phyloP scores from a whole-genome alignment of 2,329 filamentous ascomycete species.

The Xylaria sp. region DNA sequence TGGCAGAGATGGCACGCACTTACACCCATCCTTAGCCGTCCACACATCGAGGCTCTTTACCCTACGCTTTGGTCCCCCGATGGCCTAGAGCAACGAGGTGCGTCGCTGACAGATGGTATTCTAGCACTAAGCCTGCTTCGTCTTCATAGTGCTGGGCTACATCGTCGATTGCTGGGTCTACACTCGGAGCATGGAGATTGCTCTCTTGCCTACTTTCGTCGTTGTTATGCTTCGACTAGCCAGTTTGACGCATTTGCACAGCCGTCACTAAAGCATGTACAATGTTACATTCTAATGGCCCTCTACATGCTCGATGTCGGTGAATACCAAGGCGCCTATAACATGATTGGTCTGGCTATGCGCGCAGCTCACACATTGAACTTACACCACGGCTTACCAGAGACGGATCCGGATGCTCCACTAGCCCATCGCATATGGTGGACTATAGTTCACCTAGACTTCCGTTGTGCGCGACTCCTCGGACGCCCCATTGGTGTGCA shows the following conservation, averaged over 20 bases:
- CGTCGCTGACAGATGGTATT: conserved; percentile 25
- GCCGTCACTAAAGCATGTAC: conserved; percentile 27
- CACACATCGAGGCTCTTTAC: conserved; percentile 23
- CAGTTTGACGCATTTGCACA: conserved; percentile 31
- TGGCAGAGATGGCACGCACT: conserved; percentile 32
- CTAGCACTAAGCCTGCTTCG: conserved; percentile 27
- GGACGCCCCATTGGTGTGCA: conserved; percentile 32
- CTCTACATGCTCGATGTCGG: conserved; percentile 33
- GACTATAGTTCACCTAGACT: conserved; percentile 34
- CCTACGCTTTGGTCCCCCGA: conserved; percentile 23
- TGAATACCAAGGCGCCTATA: conserved; percentile 35
- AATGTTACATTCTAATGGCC: conserved; percentile 35
- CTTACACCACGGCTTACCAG: conserved; percentile 27
- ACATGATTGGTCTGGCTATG: conserved; percentile 34
- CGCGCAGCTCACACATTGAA: conserved; percentile 32
- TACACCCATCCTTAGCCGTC: conserved; percentile 26
- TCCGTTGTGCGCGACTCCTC: conserved; percentile 31
- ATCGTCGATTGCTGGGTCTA: conserved; percentile 30
- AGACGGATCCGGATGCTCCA: conserved; percentile 18
- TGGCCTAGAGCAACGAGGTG: conserved; percentile 18
- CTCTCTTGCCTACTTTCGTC: conserved; percentile 33
- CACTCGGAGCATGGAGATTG: conserved; percentile 26
- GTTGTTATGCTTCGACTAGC: conserved; percentile 29
- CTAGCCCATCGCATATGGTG: conserved; percentile 31
- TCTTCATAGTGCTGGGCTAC: conserved; percentile 32